Evolutionary conservation across 352 stramenopile species (phyloP).

Genomic region (Phytophthora lateralis): DNA sequence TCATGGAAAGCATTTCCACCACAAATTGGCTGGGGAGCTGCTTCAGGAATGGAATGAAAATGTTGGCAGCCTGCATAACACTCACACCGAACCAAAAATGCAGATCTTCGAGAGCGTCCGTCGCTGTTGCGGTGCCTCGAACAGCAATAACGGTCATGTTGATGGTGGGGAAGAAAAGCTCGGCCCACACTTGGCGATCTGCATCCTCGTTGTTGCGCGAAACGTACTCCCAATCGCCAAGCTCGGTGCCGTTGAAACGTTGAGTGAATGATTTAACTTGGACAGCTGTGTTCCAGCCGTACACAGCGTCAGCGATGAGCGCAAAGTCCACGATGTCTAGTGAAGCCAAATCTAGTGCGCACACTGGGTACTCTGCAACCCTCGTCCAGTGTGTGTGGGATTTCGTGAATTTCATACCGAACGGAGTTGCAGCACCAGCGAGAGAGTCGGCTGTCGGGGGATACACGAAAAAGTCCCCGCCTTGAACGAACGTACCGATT

Average conservation of each 20-base stretch:
- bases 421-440: slow-evolving; percentile 18
- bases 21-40: slow-evolving; percentile 80
- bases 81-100: slow-evolving; percentile 89
- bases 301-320: slow-evolving; percentile 82
- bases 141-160: slow-evolving; percentile 89
- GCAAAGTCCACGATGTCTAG: slow-evolving; percentile 87
- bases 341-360: slow-evolving; percentile 60
- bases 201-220: slow-evolving; percentile 65
- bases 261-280: slow-evolving; percentile 79
- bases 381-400: slow-evolving; percentile 36
- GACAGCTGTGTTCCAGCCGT: slow-evolving; percentile 78
- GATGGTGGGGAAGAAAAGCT: slow-evolving; percentile 82
- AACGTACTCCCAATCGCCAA: slow-evolving; percentile 80
- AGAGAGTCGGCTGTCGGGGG: slow-evolving; percentile 43
- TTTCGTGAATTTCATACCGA: slow-evolving; percentile 16
- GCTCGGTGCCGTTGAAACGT: slow-evolving; percentile 80
- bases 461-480: slow-evolving; percentile 82
- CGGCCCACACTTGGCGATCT: slow-evolving; percentile 83
- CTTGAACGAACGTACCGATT: slow-evolving; percentile 88
- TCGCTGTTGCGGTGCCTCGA: slow-evolving; percentile 80
- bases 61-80: slow-evolving; percentile 87
- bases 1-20: slow-evolving; percentile 85
- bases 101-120: slow-evolving; percentile 85
- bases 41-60: slow-evolving; percentile 88
- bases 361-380: slow-evolving; percentile 83